Base-by-base conservation (phyloP, 1,284 basidiomycete species). In the Ganoderma sinense region DNA sequence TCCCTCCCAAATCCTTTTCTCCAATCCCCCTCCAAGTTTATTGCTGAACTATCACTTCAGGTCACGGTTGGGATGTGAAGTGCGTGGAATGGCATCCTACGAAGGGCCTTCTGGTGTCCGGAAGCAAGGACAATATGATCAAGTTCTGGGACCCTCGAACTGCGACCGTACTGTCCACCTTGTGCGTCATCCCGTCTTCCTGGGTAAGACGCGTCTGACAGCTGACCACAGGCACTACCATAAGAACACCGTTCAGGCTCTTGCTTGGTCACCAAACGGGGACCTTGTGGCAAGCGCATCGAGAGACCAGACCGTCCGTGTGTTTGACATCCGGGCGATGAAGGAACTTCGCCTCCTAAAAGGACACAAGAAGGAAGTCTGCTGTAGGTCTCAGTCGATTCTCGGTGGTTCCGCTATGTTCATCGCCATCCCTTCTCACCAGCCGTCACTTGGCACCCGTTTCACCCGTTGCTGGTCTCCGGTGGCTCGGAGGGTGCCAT, bases 121-220 rank as follows among this genome's bases (percentile, higher is more conserved):
- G 98, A 33, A 95, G 94, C 78, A 99, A 99, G 82, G 98, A 99
- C 81, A 98, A 99, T 81, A 89, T 97, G 75, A 96, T 99, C 82
- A 99, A 99, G 78, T 99, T 99, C 81, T 99, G 97, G 97, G 97
- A 99, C 82, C 98, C 97, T 10, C 87, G 97, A 56, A 94, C 94
- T 11, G 94, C 93, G 45, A 95, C 94, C 6, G 91, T 92, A 45
- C 87, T 98, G 13, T 94, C 94, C 6, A 97, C 96, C 0, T 82
- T 97, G 93, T 96, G 78, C 74, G 91, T 84, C 39, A 48, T 13
- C n/a, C 1, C n/a, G 11, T n/a, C 10, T 23, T 2, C 13, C 4
- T 33, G 14, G 4, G 23, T 13, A 20, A 4, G 29, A 36, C 18
- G 23, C 10, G 31, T n/a, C 14, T 56, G 4, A 64, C 31, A 26